A percentile compares a stretch with the other conserved stretches of the same genome.
phyloP scores from a whole-genome alignment of 352 stramenopile species.

The Halophytophthora polymorphica region DNA sequence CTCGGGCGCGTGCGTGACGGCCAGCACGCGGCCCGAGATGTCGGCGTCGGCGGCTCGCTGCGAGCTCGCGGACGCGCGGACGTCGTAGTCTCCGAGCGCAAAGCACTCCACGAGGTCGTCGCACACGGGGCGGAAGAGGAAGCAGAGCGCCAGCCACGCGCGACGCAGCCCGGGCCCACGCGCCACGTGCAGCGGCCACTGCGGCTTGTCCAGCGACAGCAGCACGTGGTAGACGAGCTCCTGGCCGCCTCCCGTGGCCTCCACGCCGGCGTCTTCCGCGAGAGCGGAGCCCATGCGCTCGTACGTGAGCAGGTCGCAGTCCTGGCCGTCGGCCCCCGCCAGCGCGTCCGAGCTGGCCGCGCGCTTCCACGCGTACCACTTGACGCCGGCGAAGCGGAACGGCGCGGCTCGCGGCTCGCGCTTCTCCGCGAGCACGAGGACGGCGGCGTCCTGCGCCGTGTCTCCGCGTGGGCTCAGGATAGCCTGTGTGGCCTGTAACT shows the following conservation, averaged over 20 bases:
- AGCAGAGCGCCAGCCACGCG: slow-evolving; percentile 43
- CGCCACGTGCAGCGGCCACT: slow-evolving; percentile 31
- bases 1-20: slow-evolving; percentile 27
- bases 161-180: slow-evolving; percentile 22
- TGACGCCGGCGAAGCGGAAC: slow-evolving; percentile 60
- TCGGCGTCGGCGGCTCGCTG: slow-evolving; percentile 31
- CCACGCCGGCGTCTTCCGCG: slow-evolving; percentile 18
- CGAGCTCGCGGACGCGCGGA: slow-evolving; percentile 11
- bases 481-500: slow-evolving; percentile 33
- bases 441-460: slow-evolving; percentile 31
- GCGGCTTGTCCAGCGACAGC: slow-evolving; percentile 38
- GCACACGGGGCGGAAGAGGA: slow-evolving; percentile 46
- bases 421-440: slow-evolving; percentile 37
- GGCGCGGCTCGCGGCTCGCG: slow-evolving; percentile 22
- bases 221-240: slow-evolving; percentile 55
- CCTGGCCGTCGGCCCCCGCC: slow-evolving; percentile 10
- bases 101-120: slow-evolving; percentile 58
- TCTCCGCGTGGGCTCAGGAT: slow-evolving; percentile 27
- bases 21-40: slow-evolving; percentile 41
- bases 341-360: neutral
- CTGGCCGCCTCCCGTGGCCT: slow-evolving; percentile 13
- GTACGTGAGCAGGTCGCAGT: slow-evolving; percentile 51
- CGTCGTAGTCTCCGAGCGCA: slow-evolving; percentile 45
- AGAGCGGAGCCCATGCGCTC: slow-evolving; percentile 52
- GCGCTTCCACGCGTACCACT: slow-evolving; percentile 45